These are phyloP conservation scores for Lantana camara DNA, from an alignment of 257 asterid genomes.

Conservation along the genomic window DNA sequence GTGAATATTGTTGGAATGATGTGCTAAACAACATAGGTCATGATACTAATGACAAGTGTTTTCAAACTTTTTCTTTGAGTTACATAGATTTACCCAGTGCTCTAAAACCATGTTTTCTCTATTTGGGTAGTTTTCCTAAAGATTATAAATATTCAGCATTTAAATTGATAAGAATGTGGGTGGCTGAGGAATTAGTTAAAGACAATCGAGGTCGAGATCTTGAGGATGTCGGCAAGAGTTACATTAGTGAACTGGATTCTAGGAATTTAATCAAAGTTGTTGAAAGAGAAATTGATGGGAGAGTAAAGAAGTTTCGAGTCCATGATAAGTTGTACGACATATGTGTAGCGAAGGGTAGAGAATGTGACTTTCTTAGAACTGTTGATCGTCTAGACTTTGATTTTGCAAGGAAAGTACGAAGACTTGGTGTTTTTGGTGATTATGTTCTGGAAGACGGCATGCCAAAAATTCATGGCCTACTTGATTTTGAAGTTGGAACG, in stretches of 20 bases:
- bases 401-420: not conserved
- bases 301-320: not conserved
- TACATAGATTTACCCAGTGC: too few species aligned
- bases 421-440: not conserved
- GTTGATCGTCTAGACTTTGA: not conserved
- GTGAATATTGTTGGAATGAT: too few species aligned
- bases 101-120: too few species aligned
- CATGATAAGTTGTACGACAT: slow-evolving; percentile 24
- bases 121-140: too few species aligned
- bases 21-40: too few species aligned
- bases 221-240: slow-evolving; percentile 25
- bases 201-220: not conserved
- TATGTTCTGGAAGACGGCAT: not conserved
- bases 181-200: slow-evolving; percentile 25
- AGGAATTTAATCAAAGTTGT: too few species aligned
- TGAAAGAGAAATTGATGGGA: too few species aligned
- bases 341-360: slow-evolving; percentile 2
- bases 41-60: too few species aligned
- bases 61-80: too few species aligned
- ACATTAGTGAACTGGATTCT: slow-evolving; percentile 20
- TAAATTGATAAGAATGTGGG: slow-evolving; percentile 24
- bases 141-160: slow-evolving; percentile 5
- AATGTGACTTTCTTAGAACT: slow-evolving; percentile 12
- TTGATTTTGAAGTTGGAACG: too few species aligned
- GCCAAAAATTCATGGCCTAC: not conserved